Base-by-base conservation (phyloP, 2,329 filamentous ascomycete species). In the Trichoderma sp. region DNA sequence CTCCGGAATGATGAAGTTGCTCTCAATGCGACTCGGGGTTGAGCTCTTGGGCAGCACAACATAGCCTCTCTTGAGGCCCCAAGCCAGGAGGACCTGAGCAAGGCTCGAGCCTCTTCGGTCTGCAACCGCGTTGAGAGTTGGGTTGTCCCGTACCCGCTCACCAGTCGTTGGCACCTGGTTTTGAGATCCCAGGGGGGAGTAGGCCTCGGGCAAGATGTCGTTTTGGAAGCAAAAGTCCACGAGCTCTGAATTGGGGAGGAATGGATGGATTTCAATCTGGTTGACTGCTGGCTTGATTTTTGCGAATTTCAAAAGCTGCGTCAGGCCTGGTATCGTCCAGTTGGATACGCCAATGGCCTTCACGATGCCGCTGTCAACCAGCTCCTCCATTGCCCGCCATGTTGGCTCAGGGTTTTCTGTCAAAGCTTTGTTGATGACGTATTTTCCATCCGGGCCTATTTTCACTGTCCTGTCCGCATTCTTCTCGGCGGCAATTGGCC, bases 11-110 rank as follows among this genome's bases (percentile, higher is more conserved):
- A 32, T 34, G 13, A 89, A 92, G 85, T 97, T 96, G 71, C 83
- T 87, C 80, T 91, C 84, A 75, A 97, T 94, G 52, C 93, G 87
- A 65, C 83, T 84, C 73, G 89, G 86, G 73, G 87, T 94, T 69
- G 94, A 91, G 64, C 87, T 91, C 86, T 97, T 97, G 75, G 93
- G 93, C 75, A 97, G 93, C 64, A 97, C 92, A 72, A 88, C 91
- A 84, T 90, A 93, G 69, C 91, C 92, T 77, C 93, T 89, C 78
- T 91, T 88, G 67, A 96, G 82, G 72, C 92, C 93, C 92, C 93
- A 97, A 75, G 89, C 83, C 72, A 97, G 82, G 75, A 96, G 82
- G 64, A 94, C 87, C 84, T 96, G 91, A 18, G 66, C 65, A 30
- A 60, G 68, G 21, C 34, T 70, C 5, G 68, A 63, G 76, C 86